Conservation (phyloP, 305 asterid species). For the Solanum hybrid region DNA sequence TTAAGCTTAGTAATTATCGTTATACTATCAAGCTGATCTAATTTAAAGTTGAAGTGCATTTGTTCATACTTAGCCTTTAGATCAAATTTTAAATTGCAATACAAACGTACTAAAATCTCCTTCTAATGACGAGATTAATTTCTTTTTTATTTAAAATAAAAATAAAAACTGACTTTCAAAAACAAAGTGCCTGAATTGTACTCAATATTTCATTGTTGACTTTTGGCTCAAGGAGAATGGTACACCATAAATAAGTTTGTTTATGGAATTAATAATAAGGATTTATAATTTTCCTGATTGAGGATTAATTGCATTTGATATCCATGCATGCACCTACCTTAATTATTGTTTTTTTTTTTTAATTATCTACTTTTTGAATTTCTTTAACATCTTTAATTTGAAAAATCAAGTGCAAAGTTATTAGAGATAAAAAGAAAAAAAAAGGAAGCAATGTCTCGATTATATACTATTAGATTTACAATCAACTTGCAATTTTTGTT, state of each 20-base stretch:
- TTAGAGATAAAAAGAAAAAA: not conserved
- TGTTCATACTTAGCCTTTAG: not conserved
- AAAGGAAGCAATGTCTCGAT: not conserved
- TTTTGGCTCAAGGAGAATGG: not conserved
- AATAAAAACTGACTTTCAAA: not conserved
- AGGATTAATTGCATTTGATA: not conserved
- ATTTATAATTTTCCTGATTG: not conserved
- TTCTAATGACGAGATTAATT: not conserved
- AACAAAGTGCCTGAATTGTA: not conserved
- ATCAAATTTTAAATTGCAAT: not conserved
- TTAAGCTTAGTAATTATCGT: not conserved
- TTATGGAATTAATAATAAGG: not conserved
- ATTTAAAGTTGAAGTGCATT: not conserved
- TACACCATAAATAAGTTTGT: not conserved
- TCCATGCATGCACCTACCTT: not conserved
- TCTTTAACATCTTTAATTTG: not conserved
- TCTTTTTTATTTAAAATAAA: not conserved
- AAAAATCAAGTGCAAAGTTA: conserved; percentile 7
- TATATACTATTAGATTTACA: not conserved
- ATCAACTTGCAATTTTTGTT: not conserved
- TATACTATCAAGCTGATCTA: not conserved
- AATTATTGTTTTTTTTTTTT: not conserved
- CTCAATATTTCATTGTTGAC: not conserved
- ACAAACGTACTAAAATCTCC: not conserved
- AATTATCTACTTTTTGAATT: not conserved